Percentiles rank a stretch among this genome's conserved stretches.
phyloP scores from a whole-genome alignment of 2,329 filamentous ascomycete genomes.

The Ophioceras dolichostomum region DNA sequence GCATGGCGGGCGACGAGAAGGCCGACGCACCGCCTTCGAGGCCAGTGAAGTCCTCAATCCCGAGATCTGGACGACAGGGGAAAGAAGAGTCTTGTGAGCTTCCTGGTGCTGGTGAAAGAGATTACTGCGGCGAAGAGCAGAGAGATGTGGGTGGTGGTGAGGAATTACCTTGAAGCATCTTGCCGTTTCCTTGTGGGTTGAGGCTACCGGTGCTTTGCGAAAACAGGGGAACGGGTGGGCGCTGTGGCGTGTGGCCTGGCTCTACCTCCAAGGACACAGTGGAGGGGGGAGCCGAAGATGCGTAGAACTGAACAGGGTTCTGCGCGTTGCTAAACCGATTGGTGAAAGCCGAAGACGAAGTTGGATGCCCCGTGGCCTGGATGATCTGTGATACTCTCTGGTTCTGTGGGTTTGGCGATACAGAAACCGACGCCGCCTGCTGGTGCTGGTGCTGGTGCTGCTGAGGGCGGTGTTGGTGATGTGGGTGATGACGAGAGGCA shows the following conservation, averaged over 20 bases:
- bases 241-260: conserved; percentile 30
- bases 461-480: conserved; percentile 31
- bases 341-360: conserved; percentile 39
- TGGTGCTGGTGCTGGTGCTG: conserved; percentile 28
- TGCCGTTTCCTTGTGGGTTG: conserved; percentile 24
- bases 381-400: conserved; percentile 47
- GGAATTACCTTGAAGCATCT: conserved; percentile 44
- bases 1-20: conserved; percentile 40
- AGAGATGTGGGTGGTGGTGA: background rate
- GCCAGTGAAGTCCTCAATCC: conserved; percentile 44
- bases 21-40: conserved; percentile 38
- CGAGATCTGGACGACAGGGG: conserved; percentile 37
- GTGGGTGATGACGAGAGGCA: conserved; percentile 35
- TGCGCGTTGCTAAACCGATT: conserved; percentile 45
- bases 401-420: conserved; percentile 35
- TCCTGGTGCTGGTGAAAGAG: too few species aligned
- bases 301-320: conserved; percentile 48
- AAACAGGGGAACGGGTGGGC: conserved; percentile 64
- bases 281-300: conserved; percentile 52
- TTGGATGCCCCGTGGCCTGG: conserved; percentile 42
- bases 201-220: conserved; percentile 43
- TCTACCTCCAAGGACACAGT: conserved; percentile 46
- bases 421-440: conserved; percentile 29
- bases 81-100: too few species aligned
- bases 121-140: too few species aligned